A percentile compares a stretch with the other conserved stretches of the same genome.
These are phyloP conservation scores for Keithomyces neogunnii DNA, from an alignment of 2,329 filamentous ascomycete genomes.

Conservation along the genomic window DNA sequence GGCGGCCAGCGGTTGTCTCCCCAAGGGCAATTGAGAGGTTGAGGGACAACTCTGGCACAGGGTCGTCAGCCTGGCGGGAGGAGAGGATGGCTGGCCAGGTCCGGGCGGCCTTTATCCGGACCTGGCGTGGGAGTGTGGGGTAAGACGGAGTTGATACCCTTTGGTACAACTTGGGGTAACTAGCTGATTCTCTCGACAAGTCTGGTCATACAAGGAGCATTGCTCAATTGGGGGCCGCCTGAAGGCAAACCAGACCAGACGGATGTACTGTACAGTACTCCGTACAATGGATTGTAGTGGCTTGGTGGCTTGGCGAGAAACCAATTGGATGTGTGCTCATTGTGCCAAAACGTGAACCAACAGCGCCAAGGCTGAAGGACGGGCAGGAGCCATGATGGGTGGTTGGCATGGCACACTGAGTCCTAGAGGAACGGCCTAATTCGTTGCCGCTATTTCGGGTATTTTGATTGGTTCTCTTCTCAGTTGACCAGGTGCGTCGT, in stretches of 20 bases:
- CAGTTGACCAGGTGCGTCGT: too few species aligned
- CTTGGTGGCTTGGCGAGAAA: background rate
- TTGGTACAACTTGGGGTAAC: too few species aligned
- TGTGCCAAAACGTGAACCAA: background rate
- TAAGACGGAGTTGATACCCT: too few species aligned
- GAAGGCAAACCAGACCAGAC: too few species aligned
- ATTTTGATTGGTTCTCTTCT: too few species aligned
- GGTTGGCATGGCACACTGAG: too few species aligned
- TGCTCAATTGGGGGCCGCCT: too few species aligned
- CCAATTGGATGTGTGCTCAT: background rate
- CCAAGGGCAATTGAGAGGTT: background rate
- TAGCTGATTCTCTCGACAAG: too few species aligned
- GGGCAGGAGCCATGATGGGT: background rate
- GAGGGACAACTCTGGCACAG: background rate
- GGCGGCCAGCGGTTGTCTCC: background rate
- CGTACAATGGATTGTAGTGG: background rate
- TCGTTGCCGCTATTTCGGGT: too few species aligned
- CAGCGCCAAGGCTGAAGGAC: background rate
- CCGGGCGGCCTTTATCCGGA: background rate
- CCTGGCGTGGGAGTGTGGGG: background rate
- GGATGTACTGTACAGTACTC: background rate
- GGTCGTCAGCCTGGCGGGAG: background rate
- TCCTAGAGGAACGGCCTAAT: too few species aligned
- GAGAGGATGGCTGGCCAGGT: background rate
- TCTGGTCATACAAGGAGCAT: too few species aligned